Evolutionary conservation across 1,284 basidiomycete species (phyloP).

Genomic region (Boletellus sp.): DNA sequence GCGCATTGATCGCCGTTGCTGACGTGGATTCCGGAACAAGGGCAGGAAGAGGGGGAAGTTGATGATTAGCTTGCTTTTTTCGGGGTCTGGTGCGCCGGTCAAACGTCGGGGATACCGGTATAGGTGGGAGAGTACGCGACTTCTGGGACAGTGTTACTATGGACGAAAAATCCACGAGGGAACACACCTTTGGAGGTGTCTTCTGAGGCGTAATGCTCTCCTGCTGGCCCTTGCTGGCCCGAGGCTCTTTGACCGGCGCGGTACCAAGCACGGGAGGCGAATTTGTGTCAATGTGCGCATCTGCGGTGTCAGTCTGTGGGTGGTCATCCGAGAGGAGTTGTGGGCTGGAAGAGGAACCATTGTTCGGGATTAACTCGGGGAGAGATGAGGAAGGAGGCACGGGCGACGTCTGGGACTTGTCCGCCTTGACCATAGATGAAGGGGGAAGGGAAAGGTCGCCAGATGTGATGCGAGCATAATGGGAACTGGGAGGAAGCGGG

Average conservation of each 20-base stretch:
- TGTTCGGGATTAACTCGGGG: conserved; percentile 60
- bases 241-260: conserved; percentile 7
- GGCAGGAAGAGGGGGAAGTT: conserved; percentile 28
- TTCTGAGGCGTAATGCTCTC: conserved; percentile 11
- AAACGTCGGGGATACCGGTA: conserved; percentile 52
- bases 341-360: conserved; percentile 69
- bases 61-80: conserved; percentile 29
- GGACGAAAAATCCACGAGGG: not conserved
- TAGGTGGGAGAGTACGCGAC: conserved; percentile 35
- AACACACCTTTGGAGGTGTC: conserved; percentile 28
- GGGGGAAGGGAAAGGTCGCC: conserved; percentile 23
- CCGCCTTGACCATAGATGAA: conserved; percentile 27
- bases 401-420: conserved; percentile 25
- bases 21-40: conserved; percentile 15
- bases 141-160: conserved; percentile 26
- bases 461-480: conserved; percentile 36
- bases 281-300: conserved; percentile 16
- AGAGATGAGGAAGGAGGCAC: conserved; percentile 37
- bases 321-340: conserved; percentile 39
- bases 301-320: conserved; percentile 16
- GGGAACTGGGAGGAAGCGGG: conserved; percentile 52
- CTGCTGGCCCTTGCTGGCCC: conserved; percentile 14
- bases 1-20: conserved; percentile 5
- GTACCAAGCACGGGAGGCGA: conserved; percentile 17
- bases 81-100: conserved; percentile 35